Percentiles rank a stretch among this genome's conserved stretches.
Conservation (phyloP, 116 monocot species). For the Iris pallida region DNA sequence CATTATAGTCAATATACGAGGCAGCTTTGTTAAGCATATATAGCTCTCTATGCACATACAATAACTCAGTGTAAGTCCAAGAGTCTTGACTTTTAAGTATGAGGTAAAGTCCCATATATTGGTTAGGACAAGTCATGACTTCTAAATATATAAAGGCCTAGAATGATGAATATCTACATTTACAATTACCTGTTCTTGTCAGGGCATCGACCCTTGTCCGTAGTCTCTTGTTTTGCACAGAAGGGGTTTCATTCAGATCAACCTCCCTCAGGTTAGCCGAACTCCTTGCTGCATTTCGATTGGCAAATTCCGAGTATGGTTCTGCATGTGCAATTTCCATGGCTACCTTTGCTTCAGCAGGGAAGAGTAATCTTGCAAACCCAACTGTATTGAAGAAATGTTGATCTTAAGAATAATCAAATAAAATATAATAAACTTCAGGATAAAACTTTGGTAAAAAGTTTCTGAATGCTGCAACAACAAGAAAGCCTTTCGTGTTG, state of each 20-base stretch:
- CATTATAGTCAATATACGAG: no score
- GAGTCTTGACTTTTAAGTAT: no score
- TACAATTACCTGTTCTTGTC: conserved; percentile 56
- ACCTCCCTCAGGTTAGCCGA: conserved; percentile 76
- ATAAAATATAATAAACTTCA: neutral
- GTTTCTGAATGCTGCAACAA: no score
- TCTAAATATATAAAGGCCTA: no score
- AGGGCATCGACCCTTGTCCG: conserved; percentile 67
- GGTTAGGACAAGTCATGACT: no score
- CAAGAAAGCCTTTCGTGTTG: no score
- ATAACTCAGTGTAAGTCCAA: no score
- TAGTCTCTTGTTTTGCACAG: conserved; percentile 52
- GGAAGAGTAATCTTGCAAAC: conserved; percentile 88
- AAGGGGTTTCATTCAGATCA: conserved; percentile 88
- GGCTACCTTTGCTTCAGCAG: conserved; percentile 85
- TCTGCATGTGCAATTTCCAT: conserved; percentile 94
- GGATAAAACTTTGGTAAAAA: no score
- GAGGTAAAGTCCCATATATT: no score
- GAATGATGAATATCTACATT: neutral
- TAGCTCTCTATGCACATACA: no score
- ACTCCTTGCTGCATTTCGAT: conserved; percentile 32
- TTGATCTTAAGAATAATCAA: conserved; percentile 2
- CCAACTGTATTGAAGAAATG: conserved; percentile 53
- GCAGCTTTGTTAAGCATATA: no score
- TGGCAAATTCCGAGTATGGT: conserved; percentile 52